These are phyloP conservation scores for Coemansia sp. DNA, from an alignment of 192 early-diverging fungal species.

Conservation along the genomic window DNA sequence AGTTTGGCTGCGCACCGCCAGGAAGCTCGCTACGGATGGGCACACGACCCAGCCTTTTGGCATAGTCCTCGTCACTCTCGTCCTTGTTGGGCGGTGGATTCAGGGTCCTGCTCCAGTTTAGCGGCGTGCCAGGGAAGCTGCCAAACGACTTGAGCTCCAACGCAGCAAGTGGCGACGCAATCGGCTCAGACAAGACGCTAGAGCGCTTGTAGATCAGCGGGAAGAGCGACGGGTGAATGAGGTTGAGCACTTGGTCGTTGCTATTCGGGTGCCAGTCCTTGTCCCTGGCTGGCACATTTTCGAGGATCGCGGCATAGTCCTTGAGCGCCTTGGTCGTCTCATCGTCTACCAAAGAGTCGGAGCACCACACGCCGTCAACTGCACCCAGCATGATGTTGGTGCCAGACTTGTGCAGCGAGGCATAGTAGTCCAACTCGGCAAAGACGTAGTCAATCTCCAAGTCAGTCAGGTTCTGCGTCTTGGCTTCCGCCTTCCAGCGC, in stretches of 20 bases:
- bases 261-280: slow-evolving; percentile 58
- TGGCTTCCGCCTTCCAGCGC: slow-evolving; percentile 35
- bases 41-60: not conserved
- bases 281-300: slow-evolving; percentile 31
- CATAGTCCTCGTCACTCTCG: not conserved
- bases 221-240: slow-evolving; percentile 61
- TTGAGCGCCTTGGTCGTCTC: slow-evolving; percentile 27
- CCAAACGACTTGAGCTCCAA: slow-evolving; percentile 41
- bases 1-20: not conserved
- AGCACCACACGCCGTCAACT: slow-evolving; percentile 45
- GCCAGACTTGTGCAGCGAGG: slow-evolving; percentile 27
- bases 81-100: not conserved
- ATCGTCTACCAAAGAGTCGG: slow-evolving; percentile 36
- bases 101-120: slow-evolving; percentile 19
- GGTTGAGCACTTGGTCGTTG: slow-evolving; percentile 58
- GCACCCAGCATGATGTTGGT: slow-evolving; percentile 29
- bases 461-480: slow-evolving; percentile 37
- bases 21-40: not conserved
- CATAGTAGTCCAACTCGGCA: slow-evolving; percentile 52
- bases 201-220: slow-evolving; percentile 48
- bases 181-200: slow-evolving; percentile 23
- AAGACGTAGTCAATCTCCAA: slow-evolving; percentile 53
- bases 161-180: slow-evolving; percentile 28
- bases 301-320: slow-evolving; percentile 37
- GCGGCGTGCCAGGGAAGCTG: slow-evolving; percentile 14